Evolutionary conservation across 1,139 yeast species (phyloP).

Genomic region (Pichia kudriavzevii): DNA sequence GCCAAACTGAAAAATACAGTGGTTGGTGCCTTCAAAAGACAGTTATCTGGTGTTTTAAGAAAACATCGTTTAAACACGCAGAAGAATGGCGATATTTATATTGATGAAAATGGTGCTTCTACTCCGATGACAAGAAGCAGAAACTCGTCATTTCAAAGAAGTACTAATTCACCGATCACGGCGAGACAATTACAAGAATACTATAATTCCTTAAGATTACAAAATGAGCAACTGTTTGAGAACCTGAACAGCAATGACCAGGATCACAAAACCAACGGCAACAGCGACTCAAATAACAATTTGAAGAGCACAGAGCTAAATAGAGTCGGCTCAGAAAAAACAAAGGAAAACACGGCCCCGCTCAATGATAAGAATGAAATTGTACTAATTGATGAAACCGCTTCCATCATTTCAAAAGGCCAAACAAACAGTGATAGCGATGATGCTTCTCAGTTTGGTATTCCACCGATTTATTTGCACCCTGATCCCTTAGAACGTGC

Average conservation of each 20-base stretch:
- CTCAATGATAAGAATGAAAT: conserved; percentile 2
- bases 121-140: conserved; percentile 3
- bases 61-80: neutral
- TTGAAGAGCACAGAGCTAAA: conserved; percentile 17
- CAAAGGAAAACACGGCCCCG: too few species aligned
- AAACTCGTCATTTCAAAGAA: conserved; percentile 6
- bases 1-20: conserved; percentile 6
- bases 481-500: conserved; percentile 28
- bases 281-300: neutral
- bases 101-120: neutral
- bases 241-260: conserved; percentile 6
- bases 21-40: conserved; percentile 2
- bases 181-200: conserved; percentile 23
- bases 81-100: neutral
- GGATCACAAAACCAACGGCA: neutral
- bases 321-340: conserved; percentile 10
- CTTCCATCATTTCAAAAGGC: too few species aligned
- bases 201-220: conserved; percentile 21
- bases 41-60: too few species aligned
- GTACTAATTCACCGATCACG: conserved; percentile 15
- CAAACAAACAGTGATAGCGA: conserved; percentile 1
- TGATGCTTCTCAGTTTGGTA: conserved; percentile 1
- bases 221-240: conserved; percentile 17
- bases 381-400: conserved; percentile 7
- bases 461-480: conserved; percentile 13